A percentile compares a stretch with the other conserved stretches of the same genome.
These are phyloP conservation scores for Davidsoniella neocaledoniae DNA, from an alignment of 2,329 filamentous ascomycete genomes.

Conservation along the genomic window DNA sequence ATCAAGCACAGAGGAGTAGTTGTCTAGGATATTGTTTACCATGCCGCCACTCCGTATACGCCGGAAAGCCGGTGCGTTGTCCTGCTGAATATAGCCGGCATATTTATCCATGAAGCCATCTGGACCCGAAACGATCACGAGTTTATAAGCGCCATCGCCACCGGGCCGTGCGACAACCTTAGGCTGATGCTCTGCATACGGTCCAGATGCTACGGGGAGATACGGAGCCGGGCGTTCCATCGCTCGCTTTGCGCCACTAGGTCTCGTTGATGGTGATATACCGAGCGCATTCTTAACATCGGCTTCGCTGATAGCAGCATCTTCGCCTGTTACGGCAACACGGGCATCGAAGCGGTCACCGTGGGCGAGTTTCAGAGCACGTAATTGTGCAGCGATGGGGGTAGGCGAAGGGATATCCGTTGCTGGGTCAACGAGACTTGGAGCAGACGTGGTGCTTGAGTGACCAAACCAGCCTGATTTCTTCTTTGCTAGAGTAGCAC, in stretches of 20 bases:
- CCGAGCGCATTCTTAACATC: conserved; percentile 26
- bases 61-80: conserved; percentile 10
- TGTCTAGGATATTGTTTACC: conserved; percentile 8
- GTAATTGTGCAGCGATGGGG: conserved; percentile 44
- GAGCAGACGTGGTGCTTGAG: conserved; percentile 8
- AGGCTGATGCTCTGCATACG: conserved; percentile 9
- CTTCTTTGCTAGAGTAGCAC: not conserved
- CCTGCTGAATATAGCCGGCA: conserved; percentile 37
- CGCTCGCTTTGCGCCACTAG: conserved; percentile 16
- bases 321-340: conserved; percentile 73
- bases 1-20: conserved; percentile 1
- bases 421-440: conserved; percentile 13
- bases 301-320: conserved; percentile 41
- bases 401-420: conserved; percentile 20
- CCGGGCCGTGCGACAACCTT: conserved; percentile 13
- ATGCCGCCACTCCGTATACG: conserved; percentile 11
- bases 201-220: conserved; percentile 17
- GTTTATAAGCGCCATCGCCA: conserved; percentile 30
- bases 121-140: conserved; percentile 78
- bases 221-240: conserved; percentile 16
- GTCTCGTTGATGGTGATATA: conserved; percentile 17
- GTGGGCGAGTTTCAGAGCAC: conserved; percentile 40
- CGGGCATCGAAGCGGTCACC: conserved; percentile 43
- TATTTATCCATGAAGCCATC: conserved; percentile 74
- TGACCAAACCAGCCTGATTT: conserved; percentile 14